Evolutionary conservation across 2,329 filamentous ascomycete genomes (phyloP), one percentile per base, ranked within the genome.

Genomic region (Byssothecium circinans): DNA sequence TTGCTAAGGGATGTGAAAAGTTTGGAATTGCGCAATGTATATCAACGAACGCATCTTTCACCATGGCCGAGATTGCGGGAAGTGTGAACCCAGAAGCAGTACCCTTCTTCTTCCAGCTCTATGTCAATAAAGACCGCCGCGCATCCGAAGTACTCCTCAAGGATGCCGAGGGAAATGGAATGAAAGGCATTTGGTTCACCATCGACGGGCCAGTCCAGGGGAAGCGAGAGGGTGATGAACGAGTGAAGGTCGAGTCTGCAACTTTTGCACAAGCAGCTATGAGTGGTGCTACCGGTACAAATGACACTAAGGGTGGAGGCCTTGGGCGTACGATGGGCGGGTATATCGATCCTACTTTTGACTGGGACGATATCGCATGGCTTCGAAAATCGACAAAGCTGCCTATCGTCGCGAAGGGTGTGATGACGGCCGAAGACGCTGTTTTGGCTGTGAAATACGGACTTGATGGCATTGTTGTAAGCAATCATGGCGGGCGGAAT

Each of bases 261-360:
- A 47, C 54, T 3, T 46, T 45, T 3, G 52, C 49, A 15, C 43
- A 57, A n/a, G 72, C 74, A 15, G 76, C 79, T 2, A 81, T 82
- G 70, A 76, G 73, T 14, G 79, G 77, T 2, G 73, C 74, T 22
- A 69, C 68, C 45, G 75, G 74, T 1, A 73, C 70, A 29, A 79
- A 80, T 50, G 81, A 85, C 54, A 65, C 64, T 10, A 80, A 80
- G 45, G 82, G 82, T 1, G 78, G 79, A 0, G 78, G 80, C 0
- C 66, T 85, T 27, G 82, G 80, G 0, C 68, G 82, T 7, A 74
- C 80, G 25, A 84, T 83, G 75, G 81, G 78, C 0, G 64, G 64
- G 1, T 85, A 80, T 61, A 81, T 85, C 46, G 82, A 84, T 54
- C 67, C 78, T 2, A 74, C 74, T 5, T 66, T 84, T 19, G 75